Percentiles rank a stretch among this genome's conserved stretches.
Evolutionary conservation across 2,329 filamentous ascomycete species (phyloP).

Genomic region (Fusarium chuoi): DNA sequence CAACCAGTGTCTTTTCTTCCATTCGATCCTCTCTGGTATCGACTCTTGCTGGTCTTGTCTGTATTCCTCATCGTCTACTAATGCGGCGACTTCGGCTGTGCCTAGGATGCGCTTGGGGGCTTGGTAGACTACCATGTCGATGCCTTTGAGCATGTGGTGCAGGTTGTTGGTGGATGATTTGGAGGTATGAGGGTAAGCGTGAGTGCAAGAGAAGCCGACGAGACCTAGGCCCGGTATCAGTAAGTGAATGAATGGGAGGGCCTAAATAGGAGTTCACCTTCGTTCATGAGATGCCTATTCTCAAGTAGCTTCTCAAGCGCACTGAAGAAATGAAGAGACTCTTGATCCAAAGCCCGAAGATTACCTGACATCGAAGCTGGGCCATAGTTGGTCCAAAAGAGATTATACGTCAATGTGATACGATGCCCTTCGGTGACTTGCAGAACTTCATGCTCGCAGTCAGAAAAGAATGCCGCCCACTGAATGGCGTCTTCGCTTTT

Average conservation of each 20-base stretch:
- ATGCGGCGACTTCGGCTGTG: not conserved
- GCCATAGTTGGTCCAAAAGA: conserved; percentile 53
- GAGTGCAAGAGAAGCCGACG: conserved; percentile 57
- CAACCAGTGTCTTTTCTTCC: not conserved
- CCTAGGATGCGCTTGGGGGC: conserved; percentile 18
- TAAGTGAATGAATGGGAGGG: not conserved
- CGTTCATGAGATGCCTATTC: not conserved
- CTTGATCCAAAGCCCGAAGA: conserved; percentile 15
- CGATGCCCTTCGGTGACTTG: conserved; percentile 62
- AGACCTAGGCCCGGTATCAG: conserved; percentile 31
- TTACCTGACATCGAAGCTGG: conserved; percentile 32
- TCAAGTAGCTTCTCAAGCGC: conserved; percentile 13
- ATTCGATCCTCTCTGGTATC: not conserved
- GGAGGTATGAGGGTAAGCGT: conserved; percentile 58
- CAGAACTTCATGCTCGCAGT: conserved; percentile 63
- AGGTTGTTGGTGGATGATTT: conserved; percentile 33
- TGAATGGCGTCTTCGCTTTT: conserved; percentile 35
- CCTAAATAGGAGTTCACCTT: not conserved
- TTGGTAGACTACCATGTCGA: conserved; percentile 56
- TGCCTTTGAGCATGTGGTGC: conserved; percentile 56
- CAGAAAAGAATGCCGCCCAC: conserved; percentile 65
- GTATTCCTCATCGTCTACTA: conserved; percentile 4
- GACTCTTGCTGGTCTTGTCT: rapidly evolving
- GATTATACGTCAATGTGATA: conserved; percentile 66
- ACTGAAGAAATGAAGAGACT: conserved; percentile 12